These are phyloP conservation scores for Mrakiaceae sp. DNA, from an alignment of 1,284 basidiomycete genomes.

Conservation along the genomic window DNA sequence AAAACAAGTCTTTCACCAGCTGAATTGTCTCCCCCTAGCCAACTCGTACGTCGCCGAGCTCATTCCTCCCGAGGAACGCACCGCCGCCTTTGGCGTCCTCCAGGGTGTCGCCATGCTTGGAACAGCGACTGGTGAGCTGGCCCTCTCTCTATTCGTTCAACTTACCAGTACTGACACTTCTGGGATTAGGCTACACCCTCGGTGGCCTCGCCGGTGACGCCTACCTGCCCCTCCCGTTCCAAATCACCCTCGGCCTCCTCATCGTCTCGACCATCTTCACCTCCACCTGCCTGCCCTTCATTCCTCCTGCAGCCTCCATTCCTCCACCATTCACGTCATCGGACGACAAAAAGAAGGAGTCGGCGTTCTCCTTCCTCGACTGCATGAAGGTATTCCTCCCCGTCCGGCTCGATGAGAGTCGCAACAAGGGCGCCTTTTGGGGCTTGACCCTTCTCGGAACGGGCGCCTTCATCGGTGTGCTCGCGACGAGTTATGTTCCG, in stretches of 20 bases:
- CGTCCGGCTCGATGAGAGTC: not conserved
- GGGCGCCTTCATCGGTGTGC: conserved; percentile 30
- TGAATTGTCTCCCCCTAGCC: conserved; percentile 26
- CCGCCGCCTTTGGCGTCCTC: conserved; percentile 30
- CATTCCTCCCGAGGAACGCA: conserved; percentile 25
- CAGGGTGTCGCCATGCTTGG: conserved; percentile 30
- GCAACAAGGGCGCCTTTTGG: conserved; percentile 20
- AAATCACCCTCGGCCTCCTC: conserved; percentile 28
- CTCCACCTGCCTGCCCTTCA: conserved; percentile 31
- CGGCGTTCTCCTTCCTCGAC: conserved; percentile 24
- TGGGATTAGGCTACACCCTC: not conserved
- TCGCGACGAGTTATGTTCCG: conserved; percentile 30
- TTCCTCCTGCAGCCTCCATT: conserved; percentile 21
- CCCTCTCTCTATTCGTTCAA: conserved; percentile 19
- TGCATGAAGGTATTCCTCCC: conserved; percentile 32
- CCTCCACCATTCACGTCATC: not conserved
- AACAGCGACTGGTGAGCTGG: conserved; percentile 1
- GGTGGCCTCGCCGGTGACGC: conserved; percentile 10
- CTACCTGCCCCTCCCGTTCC: conserved; percentile 28
- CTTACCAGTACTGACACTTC: conserved; percentile 13
- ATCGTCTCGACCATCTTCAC: conserved; percentile 30
- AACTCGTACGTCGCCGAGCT: conserved; percentile 28
- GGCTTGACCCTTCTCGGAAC: conserved; percentile 28
- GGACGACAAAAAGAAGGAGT: conserved; percentile 5
- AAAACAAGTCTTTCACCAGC: conserved; percentile 21